Evolutionary conservation across 2,329 filamentous ascomycete genomes (phyloP).

Genomic region (Colletotrichum sp.): DNA sequence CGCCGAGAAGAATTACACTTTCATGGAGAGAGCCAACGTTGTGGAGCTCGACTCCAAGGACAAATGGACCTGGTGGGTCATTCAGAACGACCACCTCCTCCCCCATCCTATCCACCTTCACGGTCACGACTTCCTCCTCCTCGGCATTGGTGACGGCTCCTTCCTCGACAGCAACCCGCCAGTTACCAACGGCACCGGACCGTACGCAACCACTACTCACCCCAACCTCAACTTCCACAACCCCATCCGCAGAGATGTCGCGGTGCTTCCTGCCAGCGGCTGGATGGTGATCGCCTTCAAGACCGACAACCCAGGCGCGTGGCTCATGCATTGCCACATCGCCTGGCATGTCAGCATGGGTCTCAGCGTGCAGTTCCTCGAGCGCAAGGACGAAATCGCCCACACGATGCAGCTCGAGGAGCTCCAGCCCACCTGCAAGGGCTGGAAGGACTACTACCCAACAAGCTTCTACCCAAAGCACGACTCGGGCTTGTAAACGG

Average conservation of each 20-base stretch:
- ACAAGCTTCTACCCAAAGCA: constrained; percentile 16
- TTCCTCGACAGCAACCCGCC: constrained; percentile 18
- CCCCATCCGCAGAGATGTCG: constrained; percentile 51
- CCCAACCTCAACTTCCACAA: constrained; percentile 40
- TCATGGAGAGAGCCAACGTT: constrained; percentile 23
- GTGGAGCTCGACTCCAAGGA: constrained; percentile 22
- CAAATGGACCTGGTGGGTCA: constrained; percentile 36
- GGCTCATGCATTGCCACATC: constrained; percentile 54
- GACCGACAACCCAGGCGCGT: constrained; percentile 55
- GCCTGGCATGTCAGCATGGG: constrained; percentile 55
- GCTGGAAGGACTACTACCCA: constrained; percentile 23
- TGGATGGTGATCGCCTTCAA: constrained; percentile 53
- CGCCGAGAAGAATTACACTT: constrained; percentile 22
- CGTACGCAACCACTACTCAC: constrained; percentile 22
- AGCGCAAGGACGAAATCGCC: constrained; percentile 27
- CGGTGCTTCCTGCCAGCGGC: constrained; percentile 45
- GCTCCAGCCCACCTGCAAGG: constrained; percentile 20
- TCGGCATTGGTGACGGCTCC: constrained; percentile 25
- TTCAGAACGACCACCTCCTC: constrained; percentile 30
- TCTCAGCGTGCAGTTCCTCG: constrained; percentile 58
- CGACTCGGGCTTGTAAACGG: constrained; percentile 23
- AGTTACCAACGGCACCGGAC: not conserved
- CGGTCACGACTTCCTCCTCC: constrained; percentile 42
- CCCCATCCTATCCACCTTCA: constrained; percentile 57
- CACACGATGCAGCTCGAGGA: constrained; percentile 10